Base-by-base conservation (phyloP, 1,284 basidiomycete species). In the Fomitopsis schrenkii region DNA sequence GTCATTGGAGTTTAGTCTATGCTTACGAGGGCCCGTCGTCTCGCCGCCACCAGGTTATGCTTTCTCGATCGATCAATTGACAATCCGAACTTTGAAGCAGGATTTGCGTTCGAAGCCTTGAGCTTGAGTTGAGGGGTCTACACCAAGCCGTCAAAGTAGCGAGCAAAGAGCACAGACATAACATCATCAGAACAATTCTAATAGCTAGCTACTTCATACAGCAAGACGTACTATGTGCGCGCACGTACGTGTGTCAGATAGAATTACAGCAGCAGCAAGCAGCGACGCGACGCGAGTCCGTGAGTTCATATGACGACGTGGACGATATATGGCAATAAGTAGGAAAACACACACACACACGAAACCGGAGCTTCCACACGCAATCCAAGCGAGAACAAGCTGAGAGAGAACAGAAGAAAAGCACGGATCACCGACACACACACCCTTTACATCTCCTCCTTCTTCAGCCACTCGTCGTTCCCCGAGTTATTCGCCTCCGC, bases 401-500 rank as follows among this genome's bases (percentile, higher is more conserved):
- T 14, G 7, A 6, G 35, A 12, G 10, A 56, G 28, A 41, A 14
- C 22, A 56, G 22, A 17, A 36, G 7, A 42, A 28, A 35, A 30
- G 17, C 9, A 40, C 9, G 22, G 2, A 48, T 33, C 44, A 19
- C 28, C 50, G 14, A 42, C 44, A 9, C 35, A 36, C 12, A 40
- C 12, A 15, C 4, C 40, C 53, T 54, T 64, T 61, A 70, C 45
- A 66, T 61, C 40, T 70, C 68, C 62, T 73, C 70, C 59, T 71
- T 71, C 67, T 72, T 71, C 62, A 70, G 35, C 69, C 67, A 71
- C 66, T 68, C 68, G 56, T 73, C 72, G 22, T 68, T 69, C 19
- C 52, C 61, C 56, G 63, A 66, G 55, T 70, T 66, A 62, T 71
- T 72, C 57, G 71, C 72, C 68, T 76, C 75, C 3, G 74, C 73